These are phyloP conservation scores for Aspergillus coremiiformis DNA, from an alignment of 495 filamentous ascomycete genomes.

Conservation along the genomic window DNA sequence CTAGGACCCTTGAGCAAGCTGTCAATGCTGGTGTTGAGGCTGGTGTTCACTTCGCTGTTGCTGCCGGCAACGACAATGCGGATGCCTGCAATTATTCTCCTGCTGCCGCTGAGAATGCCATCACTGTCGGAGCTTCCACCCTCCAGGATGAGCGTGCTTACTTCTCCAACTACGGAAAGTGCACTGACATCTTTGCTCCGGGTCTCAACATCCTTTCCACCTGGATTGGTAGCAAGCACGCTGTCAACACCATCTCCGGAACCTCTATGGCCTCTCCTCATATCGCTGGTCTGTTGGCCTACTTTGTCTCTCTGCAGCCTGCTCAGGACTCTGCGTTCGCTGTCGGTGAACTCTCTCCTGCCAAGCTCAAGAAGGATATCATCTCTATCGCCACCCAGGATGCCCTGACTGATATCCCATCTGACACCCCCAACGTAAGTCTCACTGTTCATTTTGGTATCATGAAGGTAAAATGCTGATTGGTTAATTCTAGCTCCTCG, in stretches of 20 bases:
- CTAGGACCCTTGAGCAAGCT: slow-evolving; percentile 75
- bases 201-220: slow-evolving; percentile 95
- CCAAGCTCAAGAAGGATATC: slow-evolving; percentile 85
- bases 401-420: slow-evolving; percentile 76
- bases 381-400: slow-evolving; percentile 75
- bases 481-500: slow-evolving; percentile 57
- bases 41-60: slow-evolving; percentile 95
- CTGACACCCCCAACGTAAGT: slow-evolving; percentile 71
- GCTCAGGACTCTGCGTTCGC: slow-evolving; percentile 80
- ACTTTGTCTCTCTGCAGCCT: slow-evolving; percentile 95
- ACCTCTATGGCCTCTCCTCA: slow-evolving; percentile 99
- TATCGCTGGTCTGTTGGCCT: slow-evolving; percentile 91
- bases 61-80: slow-evolving; percentile 96
- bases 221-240: slow-evolving; percentile 93
- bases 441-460: neutral
- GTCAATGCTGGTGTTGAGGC: slow-evolving; percentile 88
- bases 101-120: slow-evolving; percentile 81
- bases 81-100: slow-evolving; percentile 99
- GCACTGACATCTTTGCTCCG: slow-evolving; percentile 98
- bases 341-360: slow-evolving; percentile 81
- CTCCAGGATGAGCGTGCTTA: slow-evolving; percentile 94
- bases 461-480: slow-evolving; percentile 33
- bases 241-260: slow-evolving; percentile 96
- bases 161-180: slow-evolving; percentile 99
- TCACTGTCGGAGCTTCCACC: slow-evolving; percentile 94